These are phyloP conservation scores for Solanum aculeatissimum DNA, from an alignment of 305 asterid genomes.

Conservation along the genomic window DNA sequence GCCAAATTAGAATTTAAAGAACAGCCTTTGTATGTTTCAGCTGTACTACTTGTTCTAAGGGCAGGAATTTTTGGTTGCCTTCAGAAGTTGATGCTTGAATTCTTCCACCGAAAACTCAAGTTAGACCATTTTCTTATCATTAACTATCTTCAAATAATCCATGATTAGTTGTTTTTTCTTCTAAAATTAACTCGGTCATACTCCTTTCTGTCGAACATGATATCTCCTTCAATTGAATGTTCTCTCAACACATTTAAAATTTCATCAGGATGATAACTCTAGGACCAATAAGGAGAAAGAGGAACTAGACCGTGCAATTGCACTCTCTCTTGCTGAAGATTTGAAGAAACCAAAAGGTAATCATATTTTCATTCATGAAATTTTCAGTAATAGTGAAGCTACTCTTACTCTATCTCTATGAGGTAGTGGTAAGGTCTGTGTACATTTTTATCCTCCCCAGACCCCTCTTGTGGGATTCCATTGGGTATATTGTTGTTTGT, in stretches of 20 bases:
- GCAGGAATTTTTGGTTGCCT: neutral
- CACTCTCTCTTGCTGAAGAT: slow-evolving; percentile 75
- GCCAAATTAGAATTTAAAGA: neutral
- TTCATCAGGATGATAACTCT: slow-evolving; percentile 67
- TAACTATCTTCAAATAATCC: neutral
- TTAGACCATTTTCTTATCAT: neutral
- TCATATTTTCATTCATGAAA: neutral
- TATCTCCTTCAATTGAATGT: neutral
- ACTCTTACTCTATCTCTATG: no score
- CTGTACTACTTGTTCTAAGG: neutral
- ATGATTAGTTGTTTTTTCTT: neutral
- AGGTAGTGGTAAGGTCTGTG: no score
- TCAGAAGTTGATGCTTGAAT: neutral
- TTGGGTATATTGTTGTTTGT: no score
- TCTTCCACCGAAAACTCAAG: neutral
- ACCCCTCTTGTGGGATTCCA: no score
- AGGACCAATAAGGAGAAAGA: slow-evolving; percentile 60
- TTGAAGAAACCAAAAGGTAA: slow-evolving; percentile 63
- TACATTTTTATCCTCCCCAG: no score
- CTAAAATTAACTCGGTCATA: neutral
- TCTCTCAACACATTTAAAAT: neutral
- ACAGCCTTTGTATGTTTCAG: neutral
- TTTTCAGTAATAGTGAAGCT: neutral
- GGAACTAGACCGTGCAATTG: slow-evolving; percentile 87
- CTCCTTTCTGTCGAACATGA: neutral